Evolutionary conservation across 2,329 filamentous ascomycete species (phyloP), one percentile per base, ranked within the genome.

Genomic region (Triangularia verruculosa): DNA sequence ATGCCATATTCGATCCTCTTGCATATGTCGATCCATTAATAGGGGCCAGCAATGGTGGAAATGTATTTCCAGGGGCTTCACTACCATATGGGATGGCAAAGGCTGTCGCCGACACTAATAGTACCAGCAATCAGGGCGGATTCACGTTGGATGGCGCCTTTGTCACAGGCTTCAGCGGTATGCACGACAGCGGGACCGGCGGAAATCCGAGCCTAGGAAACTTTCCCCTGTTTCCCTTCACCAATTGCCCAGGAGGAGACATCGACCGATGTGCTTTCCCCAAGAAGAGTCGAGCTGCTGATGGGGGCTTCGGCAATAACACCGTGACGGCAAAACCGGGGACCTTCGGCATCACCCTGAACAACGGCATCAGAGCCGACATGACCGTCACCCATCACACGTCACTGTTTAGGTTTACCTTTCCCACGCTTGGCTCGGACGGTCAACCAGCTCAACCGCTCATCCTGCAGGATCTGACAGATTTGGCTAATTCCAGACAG

Each of bases 221-320:
- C 71, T 92, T 92, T 60, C 87, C 90, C 0, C 77, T 92, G 1
- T 92, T 92, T 67, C 82, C 89, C 0, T 88, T 90, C 66, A 76
- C 83, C 3, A 78, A 79, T 47, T 92, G 89, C 67, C 79, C 82
- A 0, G 80, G 78, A 13, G 84, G 89, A 65, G 82, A 87, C 43
- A 74, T 92, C 61, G 79, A 90, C 69, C 78, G 78, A 7, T 91
- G 89, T 73, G 78, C 77, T 12, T 91, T 85, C 70, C 81, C 83
- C 11, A 85, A 85, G 68, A 76, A 74, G 64, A 68, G 71, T 67
- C 80, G 70, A 66, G 77, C 56, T 57, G 68, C 65, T 1, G 78
- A 76, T 63, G 81, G 80, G 1, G 66, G 70, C 1, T 87, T 86
- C 68, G 71, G 79, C 27, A 78, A 82, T 54, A 77, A 77, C 1